phyloP scores from a whole-genome alignment of 176 grass and related monocot species.

The Lolium rigidum region DNA sequence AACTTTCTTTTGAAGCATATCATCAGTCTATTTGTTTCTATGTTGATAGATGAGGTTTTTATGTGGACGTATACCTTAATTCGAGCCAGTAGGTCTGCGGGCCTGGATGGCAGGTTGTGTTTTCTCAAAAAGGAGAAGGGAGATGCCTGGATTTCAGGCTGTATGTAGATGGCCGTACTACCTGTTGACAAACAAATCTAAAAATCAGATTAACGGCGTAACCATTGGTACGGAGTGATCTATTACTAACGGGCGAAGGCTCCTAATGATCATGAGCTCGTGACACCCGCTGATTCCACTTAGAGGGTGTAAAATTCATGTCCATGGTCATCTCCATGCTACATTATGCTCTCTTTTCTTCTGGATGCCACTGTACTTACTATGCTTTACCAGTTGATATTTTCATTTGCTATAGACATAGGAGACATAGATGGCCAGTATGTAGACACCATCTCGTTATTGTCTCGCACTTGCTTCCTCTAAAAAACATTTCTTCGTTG shows the following conservation, averaged over 20 bases:
- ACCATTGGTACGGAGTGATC: not conserved
- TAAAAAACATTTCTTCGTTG: not conserved
- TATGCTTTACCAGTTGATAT: not conserved
- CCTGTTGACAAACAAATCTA: not conserved
- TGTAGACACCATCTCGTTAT: not conserved
- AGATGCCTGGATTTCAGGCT: not conserved
- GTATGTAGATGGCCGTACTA: not conserved
- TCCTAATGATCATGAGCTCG: not conserved
- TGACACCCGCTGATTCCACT: not conserved
- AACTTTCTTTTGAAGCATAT: not conserved
- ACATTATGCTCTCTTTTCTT: not conserved
- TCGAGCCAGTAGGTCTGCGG: not conserved
- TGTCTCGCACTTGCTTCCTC: not conserved
- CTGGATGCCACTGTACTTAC: not conserved
- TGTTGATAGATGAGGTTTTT: not conserved
- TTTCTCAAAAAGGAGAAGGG: not conserved
- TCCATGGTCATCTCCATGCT: not conserved
- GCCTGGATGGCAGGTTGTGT: not conserved
- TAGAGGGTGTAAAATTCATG: not conserved
- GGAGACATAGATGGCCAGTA: not conserved
- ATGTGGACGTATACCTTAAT: not conserved
- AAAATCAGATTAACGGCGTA: not conserved
- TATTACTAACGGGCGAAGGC: not conserved
- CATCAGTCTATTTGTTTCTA: conserved; percentile 19
- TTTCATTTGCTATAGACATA: not conserved